phyloP scores from a whole-genome alignment of 805 yeast genomes.

The Starmerella floris region DNA sequence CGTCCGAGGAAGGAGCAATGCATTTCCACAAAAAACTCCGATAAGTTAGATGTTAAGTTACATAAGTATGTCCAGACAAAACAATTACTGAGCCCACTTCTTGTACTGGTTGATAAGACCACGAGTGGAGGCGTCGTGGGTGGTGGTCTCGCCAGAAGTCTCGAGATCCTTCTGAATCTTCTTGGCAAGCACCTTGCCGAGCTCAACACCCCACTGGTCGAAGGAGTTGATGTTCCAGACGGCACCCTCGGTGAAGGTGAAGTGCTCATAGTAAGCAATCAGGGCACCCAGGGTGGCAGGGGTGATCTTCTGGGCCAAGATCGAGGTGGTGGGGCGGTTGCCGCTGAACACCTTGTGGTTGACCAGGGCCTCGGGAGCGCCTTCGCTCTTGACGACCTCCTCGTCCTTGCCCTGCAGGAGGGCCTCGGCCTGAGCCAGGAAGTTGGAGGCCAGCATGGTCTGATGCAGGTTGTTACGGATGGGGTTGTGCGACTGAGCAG shows the following conservation, averaged over 20 bases:
- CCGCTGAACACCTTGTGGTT: conserved; percentile 97
- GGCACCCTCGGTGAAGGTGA: conserved; percentile 97
- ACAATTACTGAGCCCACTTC: too few species aligned
- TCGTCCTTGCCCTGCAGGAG: conserved; percentile 84
- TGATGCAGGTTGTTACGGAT: conserved; percentile 88
- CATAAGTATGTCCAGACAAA: too few species aligned
- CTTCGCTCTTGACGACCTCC: conserved; percentile 73
- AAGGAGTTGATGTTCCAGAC: conserved; percentile 98
- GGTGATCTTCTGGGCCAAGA: conserved; percentile 86
- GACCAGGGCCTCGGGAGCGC: conserved; percentile 69
- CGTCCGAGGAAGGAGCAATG: too few species aligned
- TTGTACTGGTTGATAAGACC: conserved; percentile 92
- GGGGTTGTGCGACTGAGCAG: conserved; percentile 97
- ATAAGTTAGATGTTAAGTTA: too few species aligned
- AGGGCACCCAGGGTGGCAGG: conserved; percentile 93
- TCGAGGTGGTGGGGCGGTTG: conserved; percentile 97
- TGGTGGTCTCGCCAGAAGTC: conserved; percentile 38
- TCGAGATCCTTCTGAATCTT: conserved; percentile 83
- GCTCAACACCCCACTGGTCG: conserved; percentile 99
- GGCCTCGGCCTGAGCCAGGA: conserved; percentile 96
- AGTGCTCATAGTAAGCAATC: conserved; percentile 95
- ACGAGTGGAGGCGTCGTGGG: conserved; percentile 86
- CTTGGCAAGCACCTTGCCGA: conserved; percentile 96
- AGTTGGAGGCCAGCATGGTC: conserved; percentile 96
- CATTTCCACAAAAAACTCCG: too few species aligned